These are phyloP conservation scores for Sphagnum fallax DNA, from an alignment of 228 moss, liverwort and hornwort species.

Conservation along the genomic window DNA sequence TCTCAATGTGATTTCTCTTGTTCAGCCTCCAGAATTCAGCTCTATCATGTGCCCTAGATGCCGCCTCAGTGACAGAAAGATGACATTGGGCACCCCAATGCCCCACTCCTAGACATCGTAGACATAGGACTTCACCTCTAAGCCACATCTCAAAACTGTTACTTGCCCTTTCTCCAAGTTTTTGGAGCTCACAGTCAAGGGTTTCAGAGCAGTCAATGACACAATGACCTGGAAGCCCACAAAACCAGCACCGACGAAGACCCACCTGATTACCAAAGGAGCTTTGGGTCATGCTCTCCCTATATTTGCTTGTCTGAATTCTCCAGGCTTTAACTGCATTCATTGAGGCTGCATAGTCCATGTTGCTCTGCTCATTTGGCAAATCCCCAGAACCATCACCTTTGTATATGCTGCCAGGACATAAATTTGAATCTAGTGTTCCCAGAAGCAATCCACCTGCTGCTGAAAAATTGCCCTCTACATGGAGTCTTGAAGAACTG, in stretches of 20 bases:
- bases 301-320: slow-evolving; percentile 1
- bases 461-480: not conserved
- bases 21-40: not conserved
- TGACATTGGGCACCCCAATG: slow-evolving; percentile 12
- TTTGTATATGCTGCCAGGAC: slow-evolving; percentile 1
- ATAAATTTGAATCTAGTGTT: slow-evolving; percentile 1
- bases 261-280: not conserved
- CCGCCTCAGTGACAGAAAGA: slow-evolving; percentile 5
- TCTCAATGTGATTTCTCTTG: not conserved
- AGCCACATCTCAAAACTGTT: not conserved
- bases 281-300: not conserved
- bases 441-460: slow-evolving; percentile 1
- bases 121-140: slow-evolving; percentile 2
- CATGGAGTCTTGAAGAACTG: too few species aligned
- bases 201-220: slow-evolving; percentile 7
- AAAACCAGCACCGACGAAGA: slow-evolving; percentile 5
- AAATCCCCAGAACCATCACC: slow-evolving; percentile 1
- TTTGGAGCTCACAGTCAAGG: slow-evolving; percentile 9
- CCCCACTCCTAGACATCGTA: slow-evolving; percentile 7
- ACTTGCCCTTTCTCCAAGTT: not conserved
- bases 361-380: not conserved
- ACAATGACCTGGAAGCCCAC: slow-evolving; percentile 9
- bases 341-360: slow-evolving; percentile 6
- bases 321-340: slow-evolving; percentile 10
- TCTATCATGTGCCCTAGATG: slow-evolving; percentile 5